Evolutionary conservation across 148 eudicot genomes (phyloP).

Genomic region (Rhododendron mucronatum): DNA sequence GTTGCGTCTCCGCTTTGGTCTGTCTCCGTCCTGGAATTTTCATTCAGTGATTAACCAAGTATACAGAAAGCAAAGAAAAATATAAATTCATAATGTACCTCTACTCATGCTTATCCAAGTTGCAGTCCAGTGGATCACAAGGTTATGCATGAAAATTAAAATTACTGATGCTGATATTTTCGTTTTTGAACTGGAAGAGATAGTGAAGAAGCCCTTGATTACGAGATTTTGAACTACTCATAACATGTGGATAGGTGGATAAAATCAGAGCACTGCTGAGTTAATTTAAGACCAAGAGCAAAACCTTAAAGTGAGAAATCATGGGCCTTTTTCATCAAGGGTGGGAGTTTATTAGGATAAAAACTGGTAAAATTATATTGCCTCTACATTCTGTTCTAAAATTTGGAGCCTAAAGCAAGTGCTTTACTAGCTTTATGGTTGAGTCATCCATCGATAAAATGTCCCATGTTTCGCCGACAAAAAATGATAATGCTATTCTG

Average conservation of each 20-base stretch:
- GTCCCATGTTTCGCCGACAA: not conserved
- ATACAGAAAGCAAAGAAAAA: not conserved
- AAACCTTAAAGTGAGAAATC: not conserved
- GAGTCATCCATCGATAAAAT: not conserved
- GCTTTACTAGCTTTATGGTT: not conserved
- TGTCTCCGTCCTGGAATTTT: constrained; percentile 45
- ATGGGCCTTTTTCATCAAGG: not conserved
- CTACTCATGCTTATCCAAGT: not conserved
- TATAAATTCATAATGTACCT: not conserved
- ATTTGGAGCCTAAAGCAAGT: not conserved
- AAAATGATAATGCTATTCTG: not conserved
- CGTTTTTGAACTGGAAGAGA: not conserved
- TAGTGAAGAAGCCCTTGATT: not conserved
- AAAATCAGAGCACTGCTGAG: not conserved
- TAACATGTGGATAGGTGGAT: not conserved
- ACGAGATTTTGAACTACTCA: not conserved
- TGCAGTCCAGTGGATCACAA: not conserved
- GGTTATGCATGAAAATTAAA: not conserved
- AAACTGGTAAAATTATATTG: not conserved
- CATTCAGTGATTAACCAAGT: not conserved
- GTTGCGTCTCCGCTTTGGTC: constrained; percentile 47
- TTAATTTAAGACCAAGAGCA: not conserved
- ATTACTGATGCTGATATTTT: not conserved
- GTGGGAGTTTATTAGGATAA: not conserved
- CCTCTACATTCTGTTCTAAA: not conserved